Conservation (phyloP, 169 alveolate genomes). For the Babesia ovis region DNA sequence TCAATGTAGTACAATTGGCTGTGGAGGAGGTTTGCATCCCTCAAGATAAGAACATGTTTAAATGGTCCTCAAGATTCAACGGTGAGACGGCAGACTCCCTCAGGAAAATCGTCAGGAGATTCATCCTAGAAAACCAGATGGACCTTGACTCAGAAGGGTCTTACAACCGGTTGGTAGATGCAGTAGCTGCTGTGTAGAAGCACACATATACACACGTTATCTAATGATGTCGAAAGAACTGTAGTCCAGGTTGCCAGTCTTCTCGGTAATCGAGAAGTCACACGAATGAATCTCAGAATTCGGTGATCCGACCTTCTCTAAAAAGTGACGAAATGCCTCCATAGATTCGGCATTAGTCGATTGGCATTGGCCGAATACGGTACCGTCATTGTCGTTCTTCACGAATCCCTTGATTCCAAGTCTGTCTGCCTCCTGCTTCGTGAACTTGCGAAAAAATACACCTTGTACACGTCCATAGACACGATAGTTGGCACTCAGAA, state of each 20-base stretch:
- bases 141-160: conserved; percentile 32
- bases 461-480: conserved; percentile 68
- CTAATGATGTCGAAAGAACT: conserved; percentile 39
- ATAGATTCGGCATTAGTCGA: conserved; percentile 50
- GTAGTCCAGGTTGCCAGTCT: conserved; percentile 30
- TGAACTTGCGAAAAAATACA: conserved; percentile 74
- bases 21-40: conserved; percentile 10
- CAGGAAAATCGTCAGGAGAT: conserved; percentile 26
- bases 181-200: conserved; percentile 2
- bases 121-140: conserved; percentile 11
- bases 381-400: conserved; percentile 68
- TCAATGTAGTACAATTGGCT: not conserved
- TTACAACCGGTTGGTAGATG: conserved; percentile 30
- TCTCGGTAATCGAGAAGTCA: conserved; percentile 58
- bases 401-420: conserved; percentile 75
- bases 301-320: conserved; percentile 73
- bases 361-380: conserved; percentile 73
- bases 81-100: conserved; percentile 25
- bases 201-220: too few species aligned
- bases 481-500: conserved; percentile 29
- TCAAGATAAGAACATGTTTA: not conserved
- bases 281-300: conserved; percentile 71
- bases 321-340: conserved; percentile 64
- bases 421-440: conserved; percentile 74
- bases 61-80: not conserved